Evolutionary conservation across 768 basidiomycete species (phyloP).

Genomic region (Boletus tomentosulus): DNA sequence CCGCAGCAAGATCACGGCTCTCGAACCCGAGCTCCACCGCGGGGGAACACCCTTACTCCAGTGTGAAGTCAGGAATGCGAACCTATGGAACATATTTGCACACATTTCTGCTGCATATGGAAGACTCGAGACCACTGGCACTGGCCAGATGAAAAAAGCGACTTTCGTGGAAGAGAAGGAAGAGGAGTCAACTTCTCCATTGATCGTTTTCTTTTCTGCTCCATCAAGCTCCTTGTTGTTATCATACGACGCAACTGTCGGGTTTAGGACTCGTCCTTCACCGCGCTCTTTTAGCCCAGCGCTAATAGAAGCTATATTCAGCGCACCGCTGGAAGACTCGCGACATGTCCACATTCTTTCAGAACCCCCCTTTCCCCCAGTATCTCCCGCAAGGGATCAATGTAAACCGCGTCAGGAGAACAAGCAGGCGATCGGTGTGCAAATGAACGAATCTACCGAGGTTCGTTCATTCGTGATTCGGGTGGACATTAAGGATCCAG

Average conservation of each 20-base stretch:
- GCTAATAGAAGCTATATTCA: slow-evolving; percentile 19
- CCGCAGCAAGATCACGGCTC: slow-evolving; percentile 16
- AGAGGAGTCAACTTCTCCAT: slow-evolving; percentile 15
- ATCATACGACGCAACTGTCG: slow-evolving; percentile 10
- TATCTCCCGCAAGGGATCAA: slow-evolving; percentile 4
- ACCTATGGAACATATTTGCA: slow-evolving; percentile 16
- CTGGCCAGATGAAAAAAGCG: slow-evolving; percentile 15
- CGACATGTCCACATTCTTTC: slow-evolving; percentile 23
- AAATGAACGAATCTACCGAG: slow-evolving; percentile 16
- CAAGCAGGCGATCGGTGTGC: slow-evolving; percentile 11
- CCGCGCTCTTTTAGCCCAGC: background rate
- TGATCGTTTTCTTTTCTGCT: slow-evolving; percentile 24
- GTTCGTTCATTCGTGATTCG: slow-evolving; percentile 18
- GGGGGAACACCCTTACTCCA: slow-evolving; percentile 22
- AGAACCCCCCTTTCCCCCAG: slow-evolving; percentile 12
- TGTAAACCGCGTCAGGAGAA: slow-evolving; percentile 2
- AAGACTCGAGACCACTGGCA: slow-evolving; percentile 14
- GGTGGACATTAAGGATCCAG: slow-evolving; percentile 22
- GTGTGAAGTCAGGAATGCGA: slow-evolving; percentile 19
- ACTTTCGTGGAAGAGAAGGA: slow-evolving; percentile 16
- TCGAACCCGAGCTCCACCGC: slow-evolving; percentile 22
- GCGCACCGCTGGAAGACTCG: slow-evolving; percentile 14
- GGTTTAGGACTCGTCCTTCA: slow-evolving; percentile 19
- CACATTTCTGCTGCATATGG: slow-evolving; percentile 21
- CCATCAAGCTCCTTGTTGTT: slow-evolving; percentile 18